These are phyloP conservation scores for Hansenula sp. DNA, from an alignment of 1,139 yeast species.

Conservation along the genomic window DNA sequence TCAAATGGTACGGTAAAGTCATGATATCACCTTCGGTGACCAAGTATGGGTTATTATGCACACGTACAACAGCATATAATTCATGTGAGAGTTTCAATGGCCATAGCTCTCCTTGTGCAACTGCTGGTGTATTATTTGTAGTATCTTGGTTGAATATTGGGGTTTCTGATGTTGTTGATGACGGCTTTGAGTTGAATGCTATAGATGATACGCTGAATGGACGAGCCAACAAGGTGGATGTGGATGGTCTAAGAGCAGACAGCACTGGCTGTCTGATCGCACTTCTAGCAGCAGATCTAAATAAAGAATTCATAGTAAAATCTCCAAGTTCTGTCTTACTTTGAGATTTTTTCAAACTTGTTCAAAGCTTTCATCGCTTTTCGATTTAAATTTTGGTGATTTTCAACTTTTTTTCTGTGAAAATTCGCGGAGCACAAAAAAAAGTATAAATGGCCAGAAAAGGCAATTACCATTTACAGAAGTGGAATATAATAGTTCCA, in stretches of 20 bases:
- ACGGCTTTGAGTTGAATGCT: slow-evolving; percentile 6
- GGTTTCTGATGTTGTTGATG: slow-evolving; percentile 1
- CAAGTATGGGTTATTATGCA: slow-evolving; percentile 82
- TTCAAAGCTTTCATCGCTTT: not conserved
- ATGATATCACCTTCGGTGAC: slow-evolving; percentile 90
- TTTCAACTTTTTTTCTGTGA: not conserved
- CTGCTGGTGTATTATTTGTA: slow-evolving; percentile 21
- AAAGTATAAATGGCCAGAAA: not conserved
- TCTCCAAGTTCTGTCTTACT: not conserved
- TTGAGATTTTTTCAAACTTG: not conserved
- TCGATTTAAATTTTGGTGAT: no score
- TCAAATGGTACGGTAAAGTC: slow-evolving; percentile 71
- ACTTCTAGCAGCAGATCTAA: not conserved
- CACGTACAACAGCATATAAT: slow-evolving; percentile 76
- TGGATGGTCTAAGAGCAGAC: not conserved
- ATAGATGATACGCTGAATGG: slow-evolving; percentile 10
- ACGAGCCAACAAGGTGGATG: slow-evolving; percentile 2
- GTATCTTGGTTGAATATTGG: not conserved
- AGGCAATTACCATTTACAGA: not conserved
- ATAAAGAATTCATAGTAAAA: not conserved
- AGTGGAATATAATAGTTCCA: not conserved
- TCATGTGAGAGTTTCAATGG: slow-evolving; percentile 65
- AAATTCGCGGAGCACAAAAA: not conserved
- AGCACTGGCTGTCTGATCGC: not conserved
- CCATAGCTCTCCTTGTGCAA: slow-evolving; percentile 26